phyloP scores from a whole-genome alignment of 192 early-diverging fungal species.

The Coemansia sp. region DNA sequence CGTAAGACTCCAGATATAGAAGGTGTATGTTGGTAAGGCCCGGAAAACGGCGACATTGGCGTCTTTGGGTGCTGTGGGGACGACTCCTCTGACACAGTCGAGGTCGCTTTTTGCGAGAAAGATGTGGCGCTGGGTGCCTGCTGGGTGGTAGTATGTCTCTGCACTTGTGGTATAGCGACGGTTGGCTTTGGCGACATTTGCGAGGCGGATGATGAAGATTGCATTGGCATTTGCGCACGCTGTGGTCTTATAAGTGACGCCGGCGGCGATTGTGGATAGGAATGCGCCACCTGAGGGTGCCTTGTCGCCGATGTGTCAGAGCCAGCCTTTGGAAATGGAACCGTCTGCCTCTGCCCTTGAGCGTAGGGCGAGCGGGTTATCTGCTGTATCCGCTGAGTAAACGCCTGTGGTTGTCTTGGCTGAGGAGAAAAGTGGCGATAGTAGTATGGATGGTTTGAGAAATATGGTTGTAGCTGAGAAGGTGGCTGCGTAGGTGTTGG shows the following conservation, averaged over 20 bases:
- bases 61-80: conserved; percentile 12
- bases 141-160: neutral
- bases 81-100: conserved; percentile 24
- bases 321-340: conserved; percentile 18
- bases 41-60: conserved; percentile 8
- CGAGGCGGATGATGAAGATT: too few relatives aligned
- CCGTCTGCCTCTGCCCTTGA: neutral
- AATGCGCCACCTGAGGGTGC: neutral
- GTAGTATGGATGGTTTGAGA: neutral
- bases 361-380: neutral
- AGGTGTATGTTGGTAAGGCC: conserved; percentile 13
- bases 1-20: conserved; percentile 5
- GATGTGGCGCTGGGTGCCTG: neutral
- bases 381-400: neutral
- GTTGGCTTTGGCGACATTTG: too few relatives aligned
- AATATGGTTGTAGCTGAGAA: neutral
- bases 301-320: too few relatives aligned
- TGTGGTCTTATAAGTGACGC: neutral
- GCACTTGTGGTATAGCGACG: neutral
- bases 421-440: neutral
- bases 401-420: neutral
- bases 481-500: neutral
- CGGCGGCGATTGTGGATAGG: neutral
- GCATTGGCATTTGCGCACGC: neutral
- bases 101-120: conserved; percentile 1